Base-by-base conservation (phyloP, 176 grass and related monocot species). In the Triticum dicoccoides region DNA sequence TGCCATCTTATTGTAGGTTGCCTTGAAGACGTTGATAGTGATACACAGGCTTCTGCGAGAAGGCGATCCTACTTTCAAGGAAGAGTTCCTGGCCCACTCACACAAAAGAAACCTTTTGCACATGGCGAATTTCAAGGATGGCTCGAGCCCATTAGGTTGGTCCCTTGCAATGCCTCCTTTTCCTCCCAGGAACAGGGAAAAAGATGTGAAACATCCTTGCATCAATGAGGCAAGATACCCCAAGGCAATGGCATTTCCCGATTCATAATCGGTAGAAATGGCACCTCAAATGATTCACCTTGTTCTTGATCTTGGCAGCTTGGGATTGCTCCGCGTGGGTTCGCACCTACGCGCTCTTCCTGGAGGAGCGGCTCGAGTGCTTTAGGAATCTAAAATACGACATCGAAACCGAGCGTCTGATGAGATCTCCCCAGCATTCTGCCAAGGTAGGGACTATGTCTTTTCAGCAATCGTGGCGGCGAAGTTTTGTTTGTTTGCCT, bases 261-360 rank as follows among this genome's bases (percentile, higher is more conserved):
- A 45, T 25, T 45, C 17, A 27, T 32, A 15, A 3, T 54, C 18
- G 32, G 3, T 35, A 52, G 13, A 42, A 79, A 72, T 67, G 68
- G 34, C 44, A 12, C 58, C 25, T 29, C 34, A 4, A 44, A 25
- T 27, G 21, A 79, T 62, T 51, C 45, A 73, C 47, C 23, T 79
- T 15, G 20, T 5, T 17, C 13, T 59, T 73, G 18, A 38, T 64
- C 65, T 62, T 85, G 27, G 49, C 45, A 98, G 96, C 96, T 81
- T 98, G 90, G 91, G 90, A 98, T 92, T 98, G 94, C 81, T 96
- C 96, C 9, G 91, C 92, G 37, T 98, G 92, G 93, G 88, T 96
- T 69, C 91, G 93, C 84, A 85, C 93, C n/a, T 98, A 98, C 69
- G 90, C 92, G 17, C 51, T 91, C 34, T 98, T 98, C 81, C 82